These are phyloP conservation scores for Psilocybe azurescens DNA, from an alignment of 768 basidiomycete species.

Conservation along the genomic window DNA sequence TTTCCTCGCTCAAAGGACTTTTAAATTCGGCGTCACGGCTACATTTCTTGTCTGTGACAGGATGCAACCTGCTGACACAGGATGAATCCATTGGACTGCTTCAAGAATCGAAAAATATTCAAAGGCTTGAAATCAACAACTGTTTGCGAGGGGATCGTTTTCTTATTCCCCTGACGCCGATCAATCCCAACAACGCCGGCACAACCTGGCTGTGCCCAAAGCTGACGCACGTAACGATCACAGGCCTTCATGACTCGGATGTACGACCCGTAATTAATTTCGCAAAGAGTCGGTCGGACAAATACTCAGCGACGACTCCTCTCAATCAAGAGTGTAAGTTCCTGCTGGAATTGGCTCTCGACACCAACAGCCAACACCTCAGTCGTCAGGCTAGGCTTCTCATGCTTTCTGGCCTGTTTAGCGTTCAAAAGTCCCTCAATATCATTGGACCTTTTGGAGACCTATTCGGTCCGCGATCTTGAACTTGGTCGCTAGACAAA, in stretches of 20 bases:
- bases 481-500: not conserved
- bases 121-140: conserved; percentile 14
- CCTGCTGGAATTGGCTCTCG: conserved; percentile 14
- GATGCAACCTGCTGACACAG: conserved; percentile 17
- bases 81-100: conserved; percentile 14
- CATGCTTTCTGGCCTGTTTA: conserved; percentile 12
- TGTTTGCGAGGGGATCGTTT: conserved; percentile 19
- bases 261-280: conserved; percentile 21
- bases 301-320: not conserved
- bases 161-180: conserved; percentile 17
- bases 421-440: conserved; percentile 1
- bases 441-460: conserved; percentile 13
- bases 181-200: not conserved
- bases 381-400: conserved; percentile 12
- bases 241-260: conserved; percentile 18
- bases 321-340: not conserved
- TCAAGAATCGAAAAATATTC: conserved; percentile 12
- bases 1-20: conserved; percentile 17
- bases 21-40: conserved; percentile 20
- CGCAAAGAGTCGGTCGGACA: conserved; percentile 15
- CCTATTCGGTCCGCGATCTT: conserved; percentile 1
- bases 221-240: conserved; percentile 17
- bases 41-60: conserved; percentile 15
- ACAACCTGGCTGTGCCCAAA: conserved; percentile 19
- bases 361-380: conserved; percentile 13